Evolutionary conservation across 495 filamentous ascomycete genomes (phyloP), one percentile per base, ranked within the genome.

Genomic region (Cenococcum geophilum): DNA sequence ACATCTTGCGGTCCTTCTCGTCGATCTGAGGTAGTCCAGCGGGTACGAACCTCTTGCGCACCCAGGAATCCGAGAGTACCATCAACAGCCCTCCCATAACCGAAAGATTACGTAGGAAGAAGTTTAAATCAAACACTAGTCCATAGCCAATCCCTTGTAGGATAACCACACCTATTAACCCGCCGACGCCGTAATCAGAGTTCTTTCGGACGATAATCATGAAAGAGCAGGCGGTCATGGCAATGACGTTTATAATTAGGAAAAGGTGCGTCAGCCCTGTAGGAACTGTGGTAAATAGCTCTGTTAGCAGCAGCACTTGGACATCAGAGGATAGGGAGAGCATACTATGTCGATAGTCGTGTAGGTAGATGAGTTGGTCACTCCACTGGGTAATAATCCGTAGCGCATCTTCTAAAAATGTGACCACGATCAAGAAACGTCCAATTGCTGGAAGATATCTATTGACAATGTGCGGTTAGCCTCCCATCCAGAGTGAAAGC

Each of bases 1-100:
- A 98, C 90, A 97, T 97, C 82, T 97, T 98, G 73, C 90, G 87
- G 74, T 98, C 95, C 83, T 97, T 97, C 81, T 98, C 93, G 68
- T 96, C 92, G 22, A 97, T 80, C 76, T 89, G 83, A 55, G 93
- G 93, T 59, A 98, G 79, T 43, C 93, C 93, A 25, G 93, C 93
- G 47, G 96, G 96, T 12, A 92, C 91, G 77, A 97, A 96, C 74
- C 85, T 87, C 83, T 97, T 97, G 74, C 92, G 87, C 70, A 96
- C 89, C 92, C 92, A 97, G 52, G 88, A 92, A 78, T 98, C 93
- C 18, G 92, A 97, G 14, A 98, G 80, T 4, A 98, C 95, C 93
- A 98, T 97, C 51, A 98, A 80, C 45, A 98, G 82, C 57, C 93
- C 93, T 66, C 93, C 93, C 77, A 98, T 89, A 68, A 98, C 93